phyloP scores from a whole-genome alignment of 2,329 filamentous ascomycete species.

The Pochonia chlamydosporia region DNA sequence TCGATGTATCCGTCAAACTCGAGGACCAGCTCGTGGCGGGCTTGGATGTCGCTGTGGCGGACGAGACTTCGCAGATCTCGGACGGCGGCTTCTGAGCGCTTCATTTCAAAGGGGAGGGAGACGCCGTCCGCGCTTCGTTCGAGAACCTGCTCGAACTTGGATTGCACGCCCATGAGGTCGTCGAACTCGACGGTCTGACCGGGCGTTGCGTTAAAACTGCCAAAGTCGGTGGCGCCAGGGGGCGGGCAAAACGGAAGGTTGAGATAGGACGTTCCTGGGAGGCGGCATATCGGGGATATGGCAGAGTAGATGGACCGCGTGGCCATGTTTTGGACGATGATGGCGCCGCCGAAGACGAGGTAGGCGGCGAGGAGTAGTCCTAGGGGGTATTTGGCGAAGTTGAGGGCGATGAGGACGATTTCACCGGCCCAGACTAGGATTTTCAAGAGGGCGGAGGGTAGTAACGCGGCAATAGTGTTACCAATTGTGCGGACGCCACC shows the following conservation, averaged over 20 bases:
- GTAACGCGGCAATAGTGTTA: slow-evolving; percentile 26
- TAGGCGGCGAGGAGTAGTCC: slow-evolving; percentile 57
- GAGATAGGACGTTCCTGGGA: slow-evolving; percentile 59
- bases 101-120: slow-evolving; percentile 71
- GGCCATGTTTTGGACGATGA: slow-evolving; percentile 56
- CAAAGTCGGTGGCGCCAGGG: slow-evolving; percentile 14
- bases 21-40: slow-evolving; percentile 63
- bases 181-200: slow-evolving; percentile 58
- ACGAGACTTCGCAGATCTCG: slow-evolving; percentile 70
- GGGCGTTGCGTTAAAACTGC: slow-evolving; percentile 13
- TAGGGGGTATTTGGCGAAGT: slow-evolving; percentile 58
- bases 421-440: slow-evolving; percentile 45
- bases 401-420: slow-evolving; percentile 53
- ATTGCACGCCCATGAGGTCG: slow-evolving; percentile 66
- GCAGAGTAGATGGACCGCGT: slow-evolving; percentile 55
- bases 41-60: slow-evolving; percentile 60
- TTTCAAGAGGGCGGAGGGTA: slow-evolving; percentile 33
- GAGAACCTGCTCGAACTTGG: slow-evolving; percentile 70
- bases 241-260: slow-evolving; percentile 58
- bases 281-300: slow-evolving; percentile 62
- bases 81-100: slow-evolving; percentile 67
- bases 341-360: slow-evolving; percentile 51
- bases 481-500: slow-evolving; percentile 16
- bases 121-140: slow-evolving; percentile 60
- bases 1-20: slow-evolving; percentile 75